Conservation (phyloP, 257 asterid species). For the Eucommia ulmoides region DNA sequence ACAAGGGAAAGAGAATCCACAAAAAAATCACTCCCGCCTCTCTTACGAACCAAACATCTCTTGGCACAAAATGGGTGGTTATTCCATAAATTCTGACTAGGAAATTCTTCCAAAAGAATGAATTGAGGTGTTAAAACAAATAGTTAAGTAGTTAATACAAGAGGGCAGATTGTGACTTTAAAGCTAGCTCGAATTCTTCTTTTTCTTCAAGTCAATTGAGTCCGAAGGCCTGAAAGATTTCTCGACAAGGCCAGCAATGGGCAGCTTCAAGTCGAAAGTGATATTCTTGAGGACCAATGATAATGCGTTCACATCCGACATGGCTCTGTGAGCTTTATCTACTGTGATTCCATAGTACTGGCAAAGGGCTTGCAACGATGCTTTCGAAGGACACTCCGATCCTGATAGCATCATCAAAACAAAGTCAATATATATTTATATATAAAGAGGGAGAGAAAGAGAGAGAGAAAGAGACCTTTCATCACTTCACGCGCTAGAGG, state of each 20-base stretch:
- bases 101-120: too few relatives aligned
- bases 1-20: too few relatives aligned
- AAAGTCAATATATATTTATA: background rate
- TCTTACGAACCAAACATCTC: too few relatives aligned
- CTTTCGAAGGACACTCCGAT: background rate
- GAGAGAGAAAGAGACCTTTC: background rate
- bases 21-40: too few relatives aligned
- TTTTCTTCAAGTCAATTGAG: conserved; percentile 16
- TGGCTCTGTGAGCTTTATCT: background rate
- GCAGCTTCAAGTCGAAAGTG: conserved; percentile 44
- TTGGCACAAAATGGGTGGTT: too few relatives aligned
- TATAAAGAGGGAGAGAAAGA: background rate
- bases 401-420: background rate
- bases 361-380: background rate
- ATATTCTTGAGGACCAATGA: conserved; percentile 59
- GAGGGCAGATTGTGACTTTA: too few relatives aligned
- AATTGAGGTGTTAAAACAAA: too few relatives aligned
- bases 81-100: too few relatives aligned
- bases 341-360: background rate
- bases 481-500: background rate
- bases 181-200: conserved; percentile 18
- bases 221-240: conserved; percentile 31
- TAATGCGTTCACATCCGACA: conserved; percentile 57
- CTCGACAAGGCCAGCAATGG: conserved; percentile 37
- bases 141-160: too few relatives aligned